Base-by-base conservation (phyloP, 805 yeast species). In the Jamesozyma spencerorum region DNA sequence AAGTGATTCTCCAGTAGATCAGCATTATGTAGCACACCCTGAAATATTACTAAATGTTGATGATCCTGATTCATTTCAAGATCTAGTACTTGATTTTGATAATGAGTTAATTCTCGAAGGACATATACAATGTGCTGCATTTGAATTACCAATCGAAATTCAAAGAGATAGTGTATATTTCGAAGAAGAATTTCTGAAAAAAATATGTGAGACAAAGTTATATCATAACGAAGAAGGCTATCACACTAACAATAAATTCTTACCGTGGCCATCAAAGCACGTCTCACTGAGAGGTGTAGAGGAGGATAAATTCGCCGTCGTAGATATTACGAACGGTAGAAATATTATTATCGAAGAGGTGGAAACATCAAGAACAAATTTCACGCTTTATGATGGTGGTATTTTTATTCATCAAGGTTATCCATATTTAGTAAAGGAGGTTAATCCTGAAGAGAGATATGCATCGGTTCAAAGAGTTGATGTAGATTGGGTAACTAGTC, bases 61-160 rank as follows among this genome's bases (percentile, higher is more conserved):
- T 22, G 50, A 60, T 41, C 81, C 90, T 0, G 74, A 74, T 3
- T 73, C 77, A 8, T 74, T 71, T 45, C 82, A 77, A 35, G 82
- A 77, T 13, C 54, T 79, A 24, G 70, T 77, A 1, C 54, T 83
- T 11, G 83, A 78, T 50, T 67, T 81, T 44, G 78, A 75, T 26
- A 80, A 80, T 47, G 58, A 70, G 10, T 51, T 81, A 27, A 75
- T 88, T 1, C 55, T 84, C 45, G 90, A 85, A 47, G 79, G 82
- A 30, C 98, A 92, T 64, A 58, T 88, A 18, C 97, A 88, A 54
- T 92, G 97, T 68, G 96, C 97, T 0, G 95, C 96, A 0, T 83
- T 76, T 58, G 97, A 90, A 54, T 50, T 75, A 20, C 92, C 96
- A 0, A 64, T 90, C 6, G 60, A 62, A 30, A 50, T 76, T 10